These are phyloP conservation scores for Trifolium pratense DNA, from an alignment of 306 rosid genomes.

Conservation along the genomic window DNA sequence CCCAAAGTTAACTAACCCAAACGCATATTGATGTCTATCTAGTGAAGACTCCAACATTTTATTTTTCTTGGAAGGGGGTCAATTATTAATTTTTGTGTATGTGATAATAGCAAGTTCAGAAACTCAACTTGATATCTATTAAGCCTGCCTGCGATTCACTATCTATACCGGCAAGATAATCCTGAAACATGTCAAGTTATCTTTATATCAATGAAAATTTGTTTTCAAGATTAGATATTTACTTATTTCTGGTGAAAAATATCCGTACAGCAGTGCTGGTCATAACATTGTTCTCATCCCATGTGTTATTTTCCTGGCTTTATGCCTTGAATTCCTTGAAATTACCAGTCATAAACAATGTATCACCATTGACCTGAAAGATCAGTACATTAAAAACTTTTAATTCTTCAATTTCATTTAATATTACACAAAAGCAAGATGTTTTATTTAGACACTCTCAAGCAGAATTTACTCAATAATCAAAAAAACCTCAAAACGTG, in stretches of 20 bases:
- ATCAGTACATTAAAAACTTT: conserved; percentile 25
- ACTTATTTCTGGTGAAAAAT: not conserved
- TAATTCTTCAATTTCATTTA: conserved; percentile 13
- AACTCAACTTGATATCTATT: conserved; percentile 70
- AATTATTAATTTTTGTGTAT: not conserved
- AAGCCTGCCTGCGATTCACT: conserved; percentile 71
- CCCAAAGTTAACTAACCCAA: not conserved
- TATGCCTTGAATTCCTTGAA: conserved; percentile 93
- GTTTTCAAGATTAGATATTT: conserved; percentile 16
- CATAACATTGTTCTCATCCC: conserved; percentile 86
- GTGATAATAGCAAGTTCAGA: conserved; percentile 40
- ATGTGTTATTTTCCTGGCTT: conserved; percentile 62
- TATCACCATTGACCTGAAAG: conserved; percentile 91
- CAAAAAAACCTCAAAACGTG: conserved; percentile 18
- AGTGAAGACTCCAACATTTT: not conserved
- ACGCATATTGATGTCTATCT: not conserved
- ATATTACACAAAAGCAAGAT: conserved; percentile 17
- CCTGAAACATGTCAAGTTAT: conserved; percentile 61
- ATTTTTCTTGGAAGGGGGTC: too few relatives aligned
- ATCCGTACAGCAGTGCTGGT: conserved; percentile 86
- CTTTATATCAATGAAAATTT: conserved; percentile 39
- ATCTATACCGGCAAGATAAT: conserved; percentile 90
- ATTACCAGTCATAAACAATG: conserved; percentile 86
- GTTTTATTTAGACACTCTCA: conserved; percentile 14
- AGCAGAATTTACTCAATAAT: not conserved